These are phyloP conservation scores for Fusarium subglutinans DNA, from an alignment of 2,329 filamentous ascomycete species.

Conservation along the genomic window DNA sequence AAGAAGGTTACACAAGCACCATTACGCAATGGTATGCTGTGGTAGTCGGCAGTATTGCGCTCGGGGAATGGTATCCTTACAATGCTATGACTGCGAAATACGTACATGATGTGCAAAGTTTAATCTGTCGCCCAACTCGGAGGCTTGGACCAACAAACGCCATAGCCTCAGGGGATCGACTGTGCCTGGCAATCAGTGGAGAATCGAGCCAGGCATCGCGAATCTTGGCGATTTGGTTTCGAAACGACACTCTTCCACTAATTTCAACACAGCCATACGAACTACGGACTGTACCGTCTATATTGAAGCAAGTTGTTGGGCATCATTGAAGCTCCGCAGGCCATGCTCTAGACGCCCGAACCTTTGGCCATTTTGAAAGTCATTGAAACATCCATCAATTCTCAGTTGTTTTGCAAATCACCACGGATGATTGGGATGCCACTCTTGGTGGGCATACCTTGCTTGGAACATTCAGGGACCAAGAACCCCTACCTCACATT, in stretches of 20 bases:
- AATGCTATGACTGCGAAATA: neutral
- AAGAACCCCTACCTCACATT: conserved; percentile 23
- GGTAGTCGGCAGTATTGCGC: neutral
- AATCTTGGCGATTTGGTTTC: conserved; percentile 22
- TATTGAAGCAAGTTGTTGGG: conserved; percentile 1
- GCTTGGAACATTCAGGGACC: conserved; percentile 1
- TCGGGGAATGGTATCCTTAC: neutral
- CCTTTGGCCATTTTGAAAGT: neutral
- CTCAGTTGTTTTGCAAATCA: neutral
- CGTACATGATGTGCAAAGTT: neutral
- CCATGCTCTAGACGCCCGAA: neutral
- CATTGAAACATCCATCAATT: neutral
- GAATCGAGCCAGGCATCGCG: conserved; percentile 3
- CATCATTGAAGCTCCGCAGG: neutral
- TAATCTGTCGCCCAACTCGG: neutral
- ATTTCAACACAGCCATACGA: neutral
- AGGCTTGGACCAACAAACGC: conserved; percentile 1
- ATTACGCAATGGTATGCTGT: conserved; percentile 14
- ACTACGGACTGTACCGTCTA: neutral
- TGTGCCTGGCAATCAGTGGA: conserved; percentile 24
- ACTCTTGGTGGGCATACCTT: conserved; percentile 14
- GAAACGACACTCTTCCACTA: conserved; percentile 18
- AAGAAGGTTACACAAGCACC: neutral
- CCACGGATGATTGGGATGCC: conserved; percentile 1
- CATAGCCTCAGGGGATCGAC: neutral